Evolutionary conservation across 768 basidiomycete genomes (phyloP), one percentile per base, ranked within the genome.

Genomic region (Kwoniella heveanensis): DNA sequence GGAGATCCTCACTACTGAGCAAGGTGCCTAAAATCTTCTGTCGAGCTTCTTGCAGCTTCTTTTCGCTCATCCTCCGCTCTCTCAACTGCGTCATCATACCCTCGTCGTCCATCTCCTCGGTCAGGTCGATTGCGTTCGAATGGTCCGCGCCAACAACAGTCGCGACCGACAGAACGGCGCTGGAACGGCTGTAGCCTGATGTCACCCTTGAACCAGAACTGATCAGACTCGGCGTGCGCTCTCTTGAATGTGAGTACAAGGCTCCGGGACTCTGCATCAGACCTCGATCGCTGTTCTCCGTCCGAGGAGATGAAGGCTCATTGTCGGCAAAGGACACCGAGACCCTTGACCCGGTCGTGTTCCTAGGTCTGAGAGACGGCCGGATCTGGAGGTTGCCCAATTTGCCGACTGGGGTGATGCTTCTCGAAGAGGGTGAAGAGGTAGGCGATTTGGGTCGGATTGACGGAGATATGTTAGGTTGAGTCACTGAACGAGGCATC

Each of bases 1-100:
- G 69, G 4, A 69, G 65, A 53, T 75, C 70, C 12, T 75, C 73
- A n/a, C 57, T 65, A 22, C 66, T 68, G 13, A 72, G 51, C 37
- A 73, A 26, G 8, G 72, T 66, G 10, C 66, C 69, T 6, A 73
- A 54, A 37, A 72, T 70, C 56, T 64, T 69, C 32, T 68, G 67
- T n/a, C 74, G 55, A 44, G 74, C 74, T n/a, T 65, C 60, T 27
- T 69, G 69, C 7, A 76, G 57, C 15, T 65, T 71, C 48, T 70
- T 67, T 37, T 72, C 72, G 30, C 66, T 71, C 22, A 64, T 62
- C 36, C 74, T 46, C 9, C 74, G 56, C 30, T 73, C 71, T 32
- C 67, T 50, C 5, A 51, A 30, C 37, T 60, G 44, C 6, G 27
- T 60, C 3, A 24, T 49, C 1, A 39, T 21, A n/a, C 19, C 15